A percentile compares a stretch with the other conserved stretches of the same genome.
Evolutionary conservation across 2,329 filamentous ascomycete species (phyloP).

Genomic region (Monosporascus sp.): DNA sequence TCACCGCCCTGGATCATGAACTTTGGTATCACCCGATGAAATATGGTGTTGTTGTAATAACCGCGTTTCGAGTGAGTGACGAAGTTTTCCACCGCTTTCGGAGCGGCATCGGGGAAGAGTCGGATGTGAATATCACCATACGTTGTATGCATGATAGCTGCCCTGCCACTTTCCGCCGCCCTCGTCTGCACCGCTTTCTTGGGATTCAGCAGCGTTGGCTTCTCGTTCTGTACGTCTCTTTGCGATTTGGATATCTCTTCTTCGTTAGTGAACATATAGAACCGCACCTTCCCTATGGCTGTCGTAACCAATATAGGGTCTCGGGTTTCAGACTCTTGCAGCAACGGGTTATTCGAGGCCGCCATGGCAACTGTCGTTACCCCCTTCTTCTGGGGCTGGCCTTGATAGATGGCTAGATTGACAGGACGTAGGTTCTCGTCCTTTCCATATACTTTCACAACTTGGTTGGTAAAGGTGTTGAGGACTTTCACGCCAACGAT

Average conservation of each 20-base stretch:
- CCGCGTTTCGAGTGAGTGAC: slow-evolving; percentile 82
- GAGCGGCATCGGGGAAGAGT: slow-evolving; percentile 86
- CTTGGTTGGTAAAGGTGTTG: slow-evolving; percentile 90
- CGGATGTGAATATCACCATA: slow-evolving; percentile 92
- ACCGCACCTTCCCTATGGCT: slow-evolving; percentile 79
- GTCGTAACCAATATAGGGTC: slow-evolving; percentile 87
- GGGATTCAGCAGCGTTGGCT: slow-evolving; percentile 61
- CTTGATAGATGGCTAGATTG: slow-evolving; percentile 85
- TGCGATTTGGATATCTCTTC: slow-evolving; percentile 75
- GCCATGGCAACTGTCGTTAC: slow-evolving; percentile 96
- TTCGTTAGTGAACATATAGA: slow-evolving; percentile 98
- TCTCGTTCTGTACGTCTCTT: slow-evolving; percentile 92
- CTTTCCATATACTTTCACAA: slow-evolving; percentile 83
- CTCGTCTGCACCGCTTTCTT: slow-evolving; percentile 55
- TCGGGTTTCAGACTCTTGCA: slow-evolving; percentile 84
- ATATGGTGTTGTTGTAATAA: slow-evolving; percentile 97
- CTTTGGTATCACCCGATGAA: slow-evolving; percentile 93
- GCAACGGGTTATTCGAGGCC: slow-evolving; percentile 84
- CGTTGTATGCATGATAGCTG: slow-evolving; percentile 84
- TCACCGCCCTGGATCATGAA: slow-evolving; percentile 96
- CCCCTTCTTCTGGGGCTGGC: slow-evolving; percentile 88
- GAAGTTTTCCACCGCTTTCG: slow-evolving; percentile 96
- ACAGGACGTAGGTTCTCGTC: slow-evolving; percentile 84
- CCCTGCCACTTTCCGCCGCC: slow-evolving; percentile 66
- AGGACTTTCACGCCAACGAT: slow-evolving; percentile 90